Conservation (phyloP, 257 asterid genomes). For the Nicotiana otophora region DNA sequence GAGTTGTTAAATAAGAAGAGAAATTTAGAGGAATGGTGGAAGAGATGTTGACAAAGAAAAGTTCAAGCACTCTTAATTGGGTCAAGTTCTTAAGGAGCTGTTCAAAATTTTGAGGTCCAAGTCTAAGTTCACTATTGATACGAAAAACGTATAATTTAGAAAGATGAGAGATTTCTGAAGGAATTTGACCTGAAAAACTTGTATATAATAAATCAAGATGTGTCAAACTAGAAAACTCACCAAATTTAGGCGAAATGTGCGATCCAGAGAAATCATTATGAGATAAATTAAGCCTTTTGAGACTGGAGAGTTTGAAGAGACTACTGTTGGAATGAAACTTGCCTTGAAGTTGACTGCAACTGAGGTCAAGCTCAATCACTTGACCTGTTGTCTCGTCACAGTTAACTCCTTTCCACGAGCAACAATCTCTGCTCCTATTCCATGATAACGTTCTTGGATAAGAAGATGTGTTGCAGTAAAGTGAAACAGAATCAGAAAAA, state of each 20-base stretch:
- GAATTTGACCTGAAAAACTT: slow-evolving; percentile 19
- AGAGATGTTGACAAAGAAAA: no score
- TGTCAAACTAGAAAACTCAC: neutral
- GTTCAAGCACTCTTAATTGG: neutral
- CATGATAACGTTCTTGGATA: neutral
- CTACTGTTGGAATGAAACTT: slow-evolving; percentile 10
- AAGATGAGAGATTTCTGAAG: slow-evolving; percentile 6
- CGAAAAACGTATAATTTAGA: neutral
- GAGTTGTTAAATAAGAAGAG: no score
- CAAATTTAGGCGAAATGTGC: slow-evolving; percentile 8
- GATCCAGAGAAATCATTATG: slow-evolving; percentile 15
- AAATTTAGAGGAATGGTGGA: no score
- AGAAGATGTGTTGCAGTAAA: no score
- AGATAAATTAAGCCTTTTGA: slow-evolving; percentile 14
- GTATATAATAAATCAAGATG: slow-evolving; percentile 19
- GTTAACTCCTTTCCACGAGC: slow-evolving; percentile 19
- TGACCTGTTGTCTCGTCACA: slow-evolving; percentile 7
- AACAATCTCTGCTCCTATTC: neutral
- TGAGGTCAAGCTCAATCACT: slow-evolving; percentile 18
- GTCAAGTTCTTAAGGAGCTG: slow-evolving; percentile 24
- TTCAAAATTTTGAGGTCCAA: slow-evolving; percentile 4
- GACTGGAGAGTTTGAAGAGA: slow-evolving; percentile 10
- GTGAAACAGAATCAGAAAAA: no score
- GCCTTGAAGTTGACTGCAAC: slow-evolving; percentile 19
- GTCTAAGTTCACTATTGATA: neutral